Evolutionary conservation across 371 early-diverging fungal species (phyloP).

Genomic region (Cokeromyces recurvatus): DNA sequence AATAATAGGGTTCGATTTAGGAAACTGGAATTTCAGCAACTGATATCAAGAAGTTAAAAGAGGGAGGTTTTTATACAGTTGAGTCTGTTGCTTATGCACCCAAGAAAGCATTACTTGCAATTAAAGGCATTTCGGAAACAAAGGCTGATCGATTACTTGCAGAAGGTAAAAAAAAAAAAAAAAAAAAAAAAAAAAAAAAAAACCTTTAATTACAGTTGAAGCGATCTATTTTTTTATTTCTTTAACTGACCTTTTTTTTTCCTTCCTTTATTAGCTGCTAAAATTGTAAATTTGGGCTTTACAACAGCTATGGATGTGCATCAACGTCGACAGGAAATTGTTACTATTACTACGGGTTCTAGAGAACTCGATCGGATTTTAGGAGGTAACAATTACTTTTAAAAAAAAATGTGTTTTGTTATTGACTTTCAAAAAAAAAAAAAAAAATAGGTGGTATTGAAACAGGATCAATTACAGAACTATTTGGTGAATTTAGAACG

Average conservation of each 20-base stretch:
- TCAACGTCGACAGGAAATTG: constrained; percentile 80
- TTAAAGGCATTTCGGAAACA: constrained; percentile 98
- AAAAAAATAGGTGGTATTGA: constrained; percentile 87
- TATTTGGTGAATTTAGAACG: constrained; percentile 99
- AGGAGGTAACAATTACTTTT: constrained; percentile 82
- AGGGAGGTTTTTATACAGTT: constrained; percentile 94
- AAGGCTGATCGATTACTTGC: constrained; percentile 97
- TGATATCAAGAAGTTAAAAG: constrained; percentile 86
- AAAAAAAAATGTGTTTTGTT: no score
- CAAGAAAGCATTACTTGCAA: constrained; percentile 82
- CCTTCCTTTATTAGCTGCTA: constrained; percentile 66
- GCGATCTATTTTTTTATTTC: constrained; percentile 1
- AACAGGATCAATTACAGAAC: constrained; percentile 98
- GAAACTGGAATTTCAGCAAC: constrained; percentile 78
- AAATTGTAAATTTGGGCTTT: constrained; percentile 97
- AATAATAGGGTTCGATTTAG: no score
- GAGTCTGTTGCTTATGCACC: constrained; percentile 98
- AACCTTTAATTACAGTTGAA: no score
- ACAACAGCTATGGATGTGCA: constrained; percentile 96
- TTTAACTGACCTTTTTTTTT: no score
- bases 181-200: no score
- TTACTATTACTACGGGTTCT: constrained; percentile 94
- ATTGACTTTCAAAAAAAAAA: constrained; percentile 97
- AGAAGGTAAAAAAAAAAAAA: constrained; percentile 64
- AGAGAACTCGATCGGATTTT: constrained; percentile 94